Base-by-base conservation (phyloP, 2,329 filamentous ascomycete genomes). In the Ophiocordyceps sinensis region DNA sequence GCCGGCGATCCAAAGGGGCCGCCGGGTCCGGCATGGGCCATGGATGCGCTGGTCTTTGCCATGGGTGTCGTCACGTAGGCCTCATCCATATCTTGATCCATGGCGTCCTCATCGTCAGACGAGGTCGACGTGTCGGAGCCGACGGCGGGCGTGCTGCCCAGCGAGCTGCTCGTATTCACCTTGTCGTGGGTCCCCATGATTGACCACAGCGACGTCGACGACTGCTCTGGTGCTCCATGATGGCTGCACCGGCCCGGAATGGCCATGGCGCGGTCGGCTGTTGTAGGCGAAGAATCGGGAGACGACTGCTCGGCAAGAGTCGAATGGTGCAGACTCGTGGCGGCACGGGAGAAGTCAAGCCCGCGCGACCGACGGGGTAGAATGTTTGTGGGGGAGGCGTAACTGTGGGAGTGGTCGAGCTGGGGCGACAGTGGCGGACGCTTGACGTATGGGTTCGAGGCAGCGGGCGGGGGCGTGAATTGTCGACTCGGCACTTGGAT, bases 291-390 rank as follows among this genome's bases (percentile, higher is more conserved):
- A 0, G 86, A 91, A 58, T 94, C 87, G 4, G 88, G 87, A 5
- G 85, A 91, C 1, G 85, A 83, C 57, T 82, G 77, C 51, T 94
- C 85, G 42, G 89, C 88, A 9, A 96, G 73, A 0, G 85, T 96
- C 14, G 89, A 95, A 61, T 96, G 91, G 62, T 96, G 91, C 19
- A 98, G 70, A 56, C 88, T 94, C 11, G 89, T 95, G 46, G 86
- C 91, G 11, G 88, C 88, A 50, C 89, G 76, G 34, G 89, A 89
- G 60, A 94, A 96, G 63, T 96, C 89, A 45, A 95, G 70, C 36
- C 89, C 89, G 42, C 89, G 77, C 28, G 88, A 95, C 45, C 88
- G 80, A 48, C 89, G 78, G 15, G 89, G 89, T 8, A 96, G 72
- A 37, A 94, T 83, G 41, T 88, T 93, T 23, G 84, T 82, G 2